These are phyloP conservation scores for Phytophthora boehmeriae DNA, from an alignment of 352 stramenopile genomes.

Conservation along the genomic window DNA sequence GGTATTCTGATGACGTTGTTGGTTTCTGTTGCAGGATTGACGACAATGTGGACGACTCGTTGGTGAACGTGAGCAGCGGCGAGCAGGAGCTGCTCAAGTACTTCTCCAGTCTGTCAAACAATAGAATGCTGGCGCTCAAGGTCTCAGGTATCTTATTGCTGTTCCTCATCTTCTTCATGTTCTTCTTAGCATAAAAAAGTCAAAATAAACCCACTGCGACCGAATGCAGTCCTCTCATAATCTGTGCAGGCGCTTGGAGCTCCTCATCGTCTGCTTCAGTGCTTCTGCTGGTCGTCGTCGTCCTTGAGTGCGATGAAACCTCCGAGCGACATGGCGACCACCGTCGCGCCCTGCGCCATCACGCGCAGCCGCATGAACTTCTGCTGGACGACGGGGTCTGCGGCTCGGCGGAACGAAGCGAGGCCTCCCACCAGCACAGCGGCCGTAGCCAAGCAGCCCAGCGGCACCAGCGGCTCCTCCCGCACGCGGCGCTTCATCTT, in stretches of 20 bases:
- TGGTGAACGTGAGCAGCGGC: conserved; percentile 74
- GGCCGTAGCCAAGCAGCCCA: conserved; percentile 67
- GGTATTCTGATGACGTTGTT: conserved; percentile 25
- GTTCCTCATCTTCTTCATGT: conserved; percentile 91
- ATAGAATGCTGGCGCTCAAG: conserved; percentile 87
- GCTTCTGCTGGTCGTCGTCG: conserved; percentile 32
- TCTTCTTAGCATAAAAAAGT: conserved; percentile 83
- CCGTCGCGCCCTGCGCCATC: conserved; percentile 71
- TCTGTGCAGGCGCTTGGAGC: not conserved
- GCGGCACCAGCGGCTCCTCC: conserved; percentile 82
- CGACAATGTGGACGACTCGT: conserved; percentile 83
- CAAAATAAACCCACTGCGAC: conserved; percentile 30
- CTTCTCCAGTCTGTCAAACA: conserved; percentile 86
- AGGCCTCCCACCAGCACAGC: conserved; percentile 68
- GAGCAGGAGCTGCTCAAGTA: conserved; percentile 89
- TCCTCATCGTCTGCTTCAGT: not conserved
- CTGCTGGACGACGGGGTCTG: conserved; percentile 78
- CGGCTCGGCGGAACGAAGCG: conserved; percentile 65
- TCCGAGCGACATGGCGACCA: conserved; percentile 69
- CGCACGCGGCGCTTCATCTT: conserved; percentile 81
- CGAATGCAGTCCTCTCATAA: conserved; percentile 4
- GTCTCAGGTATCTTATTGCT: conserved; percentile 87
- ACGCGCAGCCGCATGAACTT: conserved; percentile 83
- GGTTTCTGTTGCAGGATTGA: conserved; percentile 67
- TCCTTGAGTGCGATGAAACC: conserved; percentile 70